A percentile compares a stretch with the other conserved stretches of the same genome.
These are phyloP conservation scores for Hordeum pubiflorum DNA, from an alignment of 202 grass and related monocot species.

Conservation along the genomic window DNA sequence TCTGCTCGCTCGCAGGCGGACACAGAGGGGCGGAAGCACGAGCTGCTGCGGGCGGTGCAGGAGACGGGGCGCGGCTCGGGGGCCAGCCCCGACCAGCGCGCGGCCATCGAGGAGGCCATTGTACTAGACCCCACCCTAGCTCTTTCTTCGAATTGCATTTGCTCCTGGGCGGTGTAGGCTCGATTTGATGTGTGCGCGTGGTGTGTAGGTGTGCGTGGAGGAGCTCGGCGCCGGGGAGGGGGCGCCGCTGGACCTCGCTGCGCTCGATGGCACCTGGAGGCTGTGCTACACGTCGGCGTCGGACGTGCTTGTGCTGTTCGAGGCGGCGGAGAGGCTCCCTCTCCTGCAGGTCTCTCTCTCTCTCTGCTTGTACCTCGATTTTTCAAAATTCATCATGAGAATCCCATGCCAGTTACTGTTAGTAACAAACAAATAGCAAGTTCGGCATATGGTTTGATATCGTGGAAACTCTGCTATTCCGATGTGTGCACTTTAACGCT, in stretches of 20 bases:
- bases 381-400: background rate
- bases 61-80: slow-evolving; percentile 65
- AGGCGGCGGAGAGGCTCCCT: slow-evolving; percentile 69
- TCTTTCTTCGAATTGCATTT: background rate
- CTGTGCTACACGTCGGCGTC: slow-evolving; percentile 81
- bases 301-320: slow-evolving; percentile 79
- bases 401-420: background rate
- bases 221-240: slow-evolving; percentile 50
- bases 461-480: background rate
- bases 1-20: slow-evolving; percentile 36
- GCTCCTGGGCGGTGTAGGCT: background rate
- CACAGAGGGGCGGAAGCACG: slow-evolving; percentile 60
- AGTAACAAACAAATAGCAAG: background rate
- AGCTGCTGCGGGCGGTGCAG: slow-evolving; percentile 68
- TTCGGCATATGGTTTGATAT: background rate
- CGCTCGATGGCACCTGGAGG: slow-evolving; percentile 81
- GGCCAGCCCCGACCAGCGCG: slow-evolving; percentile 64
- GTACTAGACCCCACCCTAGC: slow-evolving; percentile 18
- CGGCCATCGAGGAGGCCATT: slow-evolving; percentile 72
- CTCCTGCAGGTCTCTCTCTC: slow-evolving; percentile 39
- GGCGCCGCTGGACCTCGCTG: slow-evolving; percentile 46
- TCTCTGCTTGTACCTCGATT: background rate
- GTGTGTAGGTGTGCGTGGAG: slow-evolving; percentile 67
- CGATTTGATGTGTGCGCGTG: background rate
- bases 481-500: background rate